Conservation (phyloP, 2,329 filamentous ascomycete genomes). For the Colletotrichum endophyticum region DNA sequence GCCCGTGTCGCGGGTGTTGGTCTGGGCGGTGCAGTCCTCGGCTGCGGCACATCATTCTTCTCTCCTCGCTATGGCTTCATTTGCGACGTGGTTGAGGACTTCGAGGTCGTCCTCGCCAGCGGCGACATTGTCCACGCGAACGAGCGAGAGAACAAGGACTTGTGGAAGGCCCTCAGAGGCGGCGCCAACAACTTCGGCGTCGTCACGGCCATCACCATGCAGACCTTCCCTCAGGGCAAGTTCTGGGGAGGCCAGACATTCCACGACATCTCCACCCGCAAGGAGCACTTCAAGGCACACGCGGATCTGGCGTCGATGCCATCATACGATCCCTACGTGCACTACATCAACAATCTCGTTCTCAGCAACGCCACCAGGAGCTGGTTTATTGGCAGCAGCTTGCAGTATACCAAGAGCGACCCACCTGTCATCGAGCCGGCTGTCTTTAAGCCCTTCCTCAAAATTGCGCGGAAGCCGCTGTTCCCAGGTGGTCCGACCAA, state of each 20-base stretch:
- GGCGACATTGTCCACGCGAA: slow-evolving; percentile 46
- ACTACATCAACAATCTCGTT: slow-evolving; percentile 7
- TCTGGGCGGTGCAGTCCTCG: slow-evolving; percentile 35
- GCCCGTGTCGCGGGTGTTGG: slow-evolving; percentile 44
- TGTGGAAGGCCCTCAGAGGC: slow-evolving; percentile 49
- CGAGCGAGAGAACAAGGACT: slow-evolving; percentile 35
- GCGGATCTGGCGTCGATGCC: not conserved
- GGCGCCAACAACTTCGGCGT: slow-evolving; percentile 50
- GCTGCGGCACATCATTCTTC: slow-evolving; percentile 11
- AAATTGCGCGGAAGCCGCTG: not conserved
- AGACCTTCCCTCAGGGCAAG: not conserved
- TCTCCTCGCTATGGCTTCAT: slow-evolving; percentile 7
- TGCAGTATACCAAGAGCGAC: slow-evolving; percentile 2
- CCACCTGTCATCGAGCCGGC: not conserved
- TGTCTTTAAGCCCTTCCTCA: not conserved
- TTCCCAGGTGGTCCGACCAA: not conserved
- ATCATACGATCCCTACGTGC: not conserved
- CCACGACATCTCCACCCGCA: not conserved
- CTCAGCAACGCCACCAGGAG: not conserved
- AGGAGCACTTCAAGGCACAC: not conserved
- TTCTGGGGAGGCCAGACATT: slow-evolving; percentile 5
- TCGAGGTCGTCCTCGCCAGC: slow-evolving; percentile 38
- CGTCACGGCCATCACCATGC: slow-evolving; percentile 24
- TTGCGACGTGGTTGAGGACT: not conserved
- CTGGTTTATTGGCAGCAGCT: slow-evolving; percentile 1